Percentiles rank a stretch among this genome's conserved stretches.
Evolutionary conservation across 1,284 basidiomycete genomes (phyloP).

Genomic region (Malassezia vespertilionis): DNA sequence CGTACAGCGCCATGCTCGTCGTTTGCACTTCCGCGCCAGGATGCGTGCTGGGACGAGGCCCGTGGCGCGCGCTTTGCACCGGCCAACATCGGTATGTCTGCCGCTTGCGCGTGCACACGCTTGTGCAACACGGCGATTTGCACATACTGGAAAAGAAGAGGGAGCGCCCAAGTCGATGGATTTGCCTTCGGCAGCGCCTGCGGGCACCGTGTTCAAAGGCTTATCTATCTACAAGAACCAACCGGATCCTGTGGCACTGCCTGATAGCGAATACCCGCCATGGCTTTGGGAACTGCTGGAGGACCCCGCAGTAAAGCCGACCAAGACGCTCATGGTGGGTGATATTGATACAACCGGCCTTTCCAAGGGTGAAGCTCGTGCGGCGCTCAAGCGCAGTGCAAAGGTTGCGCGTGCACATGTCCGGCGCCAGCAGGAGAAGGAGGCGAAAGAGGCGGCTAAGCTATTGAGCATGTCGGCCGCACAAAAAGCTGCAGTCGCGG

Average conservation of each 20-base stretch:
- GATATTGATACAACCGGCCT: slow-evolving; percentile 35
- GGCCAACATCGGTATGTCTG: neutral
- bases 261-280: slow-evolving; percentile 73
- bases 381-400: slow-evolving; percentile 32
- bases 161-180: slow-evolving; percentile 1
- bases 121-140: neutral
- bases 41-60: neutral
- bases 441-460: slow-evolving; percentile 24
- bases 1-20: neutral
- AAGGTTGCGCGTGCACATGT: slow-evolving; percentile 29
- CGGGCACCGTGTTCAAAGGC: slow-evolving; percentile 65
- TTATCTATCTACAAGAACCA: slow-evolving; percentile 74
- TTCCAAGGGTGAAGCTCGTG: slow-evolving; percentile 40
- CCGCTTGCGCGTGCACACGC: neutral
- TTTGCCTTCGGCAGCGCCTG: slow-evolving; percentile 33
- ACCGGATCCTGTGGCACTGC: slow-evolving; percentile 62
- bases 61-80: neutral
- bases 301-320: slow-evolving; percentile 25
- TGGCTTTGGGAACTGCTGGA: slow-evolving; percentile 75
- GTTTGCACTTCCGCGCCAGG: neutral
- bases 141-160: neutral
- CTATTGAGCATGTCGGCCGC: slow-evolving; percentile 1
- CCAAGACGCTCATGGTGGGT: slow-evolving; percentile 26
- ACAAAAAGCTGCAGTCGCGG: slow-evolving; percentile 2
- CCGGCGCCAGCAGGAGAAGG: slow-evolving; percentile 24